These are phyloP conservation scores for Kodamaea lidongshanica DNA, from an alignment of 805 yeast species.

Conservation along the genomic window DNA sequence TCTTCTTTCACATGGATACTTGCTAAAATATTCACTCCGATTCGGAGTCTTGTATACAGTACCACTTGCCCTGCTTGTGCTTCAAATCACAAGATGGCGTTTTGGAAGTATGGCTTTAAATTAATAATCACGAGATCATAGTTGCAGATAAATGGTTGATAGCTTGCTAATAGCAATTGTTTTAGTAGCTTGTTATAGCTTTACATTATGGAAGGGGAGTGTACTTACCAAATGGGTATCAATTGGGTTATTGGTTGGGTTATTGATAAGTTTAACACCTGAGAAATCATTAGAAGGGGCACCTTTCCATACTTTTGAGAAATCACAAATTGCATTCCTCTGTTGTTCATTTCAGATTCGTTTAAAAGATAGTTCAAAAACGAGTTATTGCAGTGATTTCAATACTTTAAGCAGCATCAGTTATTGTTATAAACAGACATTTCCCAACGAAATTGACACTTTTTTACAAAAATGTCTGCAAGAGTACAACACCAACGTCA, in stretches of 20 bases:
- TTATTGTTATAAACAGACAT: constrained; percentile 26
- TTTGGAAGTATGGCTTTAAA: no score
- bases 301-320: constrained; percentile 26
- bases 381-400: constrained; percentile 7
- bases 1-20: no score
- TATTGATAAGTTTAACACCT: constrained; percentile 20
- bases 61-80: no score
- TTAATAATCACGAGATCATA: no score
- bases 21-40: no score
- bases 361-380: background rate
- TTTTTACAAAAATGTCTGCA: constrained; percentile 22
- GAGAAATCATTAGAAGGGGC: constrained; percentile 21
- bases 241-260: constrained; percentile 8
- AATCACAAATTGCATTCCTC: constrained; percentile 23
- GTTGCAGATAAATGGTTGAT: no score
- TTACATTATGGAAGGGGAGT: no score
- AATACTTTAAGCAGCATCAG: constrained; percentile 34
- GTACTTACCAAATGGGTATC: constrained; percentile 8
- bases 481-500: constrained; percentile 16
- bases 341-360: constrained; percentile 25
- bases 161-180: no score
- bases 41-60: no score
- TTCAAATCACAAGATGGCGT: no score
- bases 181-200: no score
- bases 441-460: constrained; percentile 18